Base-by-base conservation (phyloP, 2,329 filamentous ascomycete genomes). In the Coniochaeta hoffmannii region DNA sequence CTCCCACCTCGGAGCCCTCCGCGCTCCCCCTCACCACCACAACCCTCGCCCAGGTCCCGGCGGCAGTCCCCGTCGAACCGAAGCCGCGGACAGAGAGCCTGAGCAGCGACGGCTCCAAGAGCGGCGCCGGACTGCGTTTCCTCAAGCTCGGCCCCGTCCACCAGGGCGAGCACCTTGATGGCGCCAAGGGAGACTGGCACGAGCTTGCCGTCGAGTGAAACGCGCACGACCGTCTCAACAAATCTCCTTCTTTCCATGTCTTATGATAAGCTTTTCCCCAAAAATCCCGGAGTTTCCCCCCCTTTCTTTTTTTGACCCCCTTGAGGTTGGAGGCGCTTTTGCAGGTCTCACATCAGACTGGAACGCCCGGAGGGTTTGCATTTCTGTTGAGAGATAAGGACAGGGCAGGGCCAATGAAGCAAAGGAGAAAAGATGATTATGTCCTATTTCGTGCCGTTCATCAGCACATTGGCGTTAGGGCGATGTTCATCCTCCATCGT, bases 61-160 rank as follows among this genome's bases (percentile, higher is more conserved):
- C 65, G 31, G 59, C 60, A 17, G 56, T 63, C 46, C 55, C 68
- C 53, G 55, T 59, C 22, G 60, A 57, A 34, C 56, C 58, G 4
- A 52, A 52, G 53, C 73, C 76, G 63, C 76, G 79, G 65, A 75
- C 73, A 52, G 77, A 75, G 58, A 77, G 74, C 65, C 65, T 73
- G 60, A 77, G 72, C 69, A 76, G 72, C 62, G 65, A 65, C 57
- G 65, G 62, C 62, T 70, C 65, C 62, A 62, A 61, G 59, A 62
- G 59, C 53, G 60, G 60, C 55, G 68, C 68, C 58, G 66, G 65
- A 58, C 70, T 73, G 60, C 71, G 73, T 57, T 77, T 83, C 66
- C 74, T 84, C 61, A 82, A 81, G 72, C 77, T 84, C 55, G 78
- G 78, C 31, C 80, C 80, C 41, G 79, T 82, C 55, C 78, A 82